phyloP scores from a whole-genome alignment of 352 stramenopile species.

The Discostella stelligera region DNA sequence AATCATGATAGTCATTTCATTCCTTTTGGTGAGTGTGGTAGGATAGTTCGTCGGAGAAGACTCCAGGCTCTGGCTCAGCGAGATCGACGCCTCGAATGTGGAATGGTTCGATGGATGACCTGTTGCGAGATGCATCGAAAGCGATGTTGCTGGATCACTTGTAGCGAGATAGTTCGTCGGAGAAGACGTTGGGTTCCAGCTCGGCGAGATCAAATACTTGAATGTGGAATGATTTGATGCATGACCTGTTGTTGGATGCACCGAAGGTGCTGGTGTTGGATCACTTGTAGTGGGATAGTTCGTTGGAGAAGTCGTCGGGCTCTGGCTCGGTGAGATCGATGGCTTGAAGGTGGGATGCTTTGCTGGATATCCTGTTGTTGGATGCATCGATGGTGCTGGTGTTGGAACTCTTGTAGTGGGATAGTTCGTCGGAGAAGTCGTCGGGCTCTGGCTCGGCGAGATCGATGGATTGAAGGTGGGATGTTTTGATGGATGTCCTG shows the following conservation, averaged over 20 bases:
- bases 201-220: too few relatives aligned
- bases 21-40: too few relatives aligned
- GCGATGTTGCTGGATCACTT: too few relatives aligned
- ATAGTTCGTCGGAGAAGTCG: not conserved
- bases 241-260: not conserved
- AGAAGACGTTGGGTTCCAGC: too few relatives aligned
- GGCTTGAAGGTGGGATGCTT: not conserved
- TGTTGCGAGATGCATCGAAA: too few relatives aligned
- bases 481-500: not conserved
- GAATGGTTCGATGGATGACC: too few relatives aligned
- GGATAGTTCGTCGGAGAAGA: not conserved
- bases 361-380: not conserved
- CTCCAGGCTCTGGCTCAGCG: not conserved
- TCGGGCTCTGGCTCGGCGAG: not conserved
- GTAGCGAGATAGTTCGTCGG: too few relatives aligned
- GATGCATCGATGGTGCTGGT: not conserved
- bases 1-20: too few relatives aligned
- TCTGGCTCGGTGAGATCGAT: not conserved
- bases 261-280: not conserved
- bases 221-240: not conserved
- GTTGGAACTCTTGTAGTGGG: not conserved
- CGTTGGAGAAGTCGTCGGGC: not conserved
- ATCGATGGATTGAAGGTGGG: not conserved
- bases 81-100: too few relatives aligned
- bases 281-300: not conserved